Evolutionary conservation across 1,139 yeast species (phyloP), one percentile per base, ranked within the genome.

Genomic region (Geotrichum fermentans): DNA sequence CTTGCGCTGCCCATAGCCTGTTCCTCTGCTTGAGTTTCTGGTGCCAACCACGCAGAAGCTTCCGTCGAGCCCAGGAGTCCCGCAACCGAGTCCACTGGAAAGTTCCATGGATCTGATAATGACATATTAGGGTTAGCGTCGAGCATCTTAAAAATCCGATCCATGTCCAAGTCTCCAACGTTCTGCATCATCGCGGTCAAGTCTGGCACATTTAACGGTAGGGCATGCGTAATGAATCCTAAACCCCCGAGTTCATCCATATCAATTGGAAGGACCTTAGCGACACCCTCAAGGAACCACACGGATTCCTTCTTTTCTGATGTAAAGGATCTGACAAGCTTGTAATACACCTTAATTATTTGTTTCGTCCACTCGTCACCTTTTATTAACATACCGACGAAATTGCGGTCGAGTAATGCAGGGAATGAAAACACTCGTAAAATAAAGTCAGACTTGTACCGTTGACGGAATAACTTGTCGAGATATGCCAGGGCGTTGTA

Each of bases 251-350:
- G 61, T 51, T 67, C 65, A 51, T 68, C 72, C 58, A 62, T 59
- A 47, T 68, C 71, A 21, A 67, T 66, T 2, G 71, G 72, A 34
- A 90, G 73, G 0, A 88, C 95, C 53, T 81, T 81, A 4, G 94
- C 78, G 1, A 90, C 95, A 1, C 97, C 97, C 65, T 89, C 96
- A 55, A 90, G 73, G 59, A 90, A 90, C 97, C 97, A 90, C n/a
- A 89, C 95, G 58, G 79, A 78, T 59, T 88, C 94, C 62, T 84
- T 86, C 83, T 85, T 83, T 60, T 87, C 95, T 20, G 83, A 79
- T 0, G 95, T 86, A 65, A 84, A 90, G 7, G 83, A 79, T 54
- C 96, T 73, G 45, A 90, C 75, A 51, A 90, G 70, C 55, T 85
- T 82, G 68, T 89, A 90, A 69, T 89, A 90, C 44, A 87, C 83